These are phyloP conservation scores for Vachellia collinsii DNA, from an alignment of 306 rosid genomes.

Conservation along the genomic window DNA sequence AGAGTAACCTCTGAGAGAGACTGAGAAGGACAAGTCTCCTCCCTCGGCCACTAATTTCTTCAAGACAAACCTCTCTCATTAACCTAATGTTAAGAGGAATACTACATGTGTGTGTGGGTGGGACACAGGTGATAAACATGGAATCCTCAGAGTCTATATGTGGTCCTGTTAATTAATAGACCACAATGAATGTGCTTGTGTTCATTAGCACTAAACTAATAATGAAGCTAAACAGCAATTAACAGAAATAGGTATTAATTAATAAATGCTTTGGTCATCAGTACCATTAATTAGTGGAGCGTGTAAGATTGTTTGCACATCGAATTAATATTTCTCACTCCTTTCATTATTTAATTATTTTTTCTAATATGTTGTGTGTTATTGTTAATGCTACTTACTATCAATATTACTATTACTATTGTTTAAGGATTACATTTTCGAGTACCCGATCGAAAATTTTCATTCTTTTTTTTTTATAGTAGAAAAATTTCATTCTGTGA, in stretches of 20 bases:
- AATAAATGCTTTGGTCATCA: background rate
- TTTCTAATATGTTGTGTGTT: background rate
- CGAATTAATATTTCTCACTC: background rate
- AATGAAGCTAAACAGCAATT: background rate
- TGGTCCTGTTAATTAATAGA: background rate
- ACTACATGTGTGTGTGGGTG: no score
- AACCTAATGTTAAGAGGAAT: no score
- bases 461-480: no score
- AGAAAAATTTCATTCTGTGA: background rate
- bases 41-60: no score
- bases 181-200: background rate
- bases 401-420: no score
- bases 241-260: background rate
- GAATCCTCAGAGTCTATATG: background rate
- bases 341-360: background rate
- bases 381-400: no score
- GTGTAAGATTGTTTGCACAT: constrained; percentile 12
- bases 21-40: no score
- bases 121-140: constrained; percentile 1
- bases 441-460: no score
- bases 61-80: no score
- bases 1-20: no score
- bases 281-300: constrained; percentile 13
- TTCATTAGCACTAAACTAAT: background rate
- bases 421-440: background rate